Conservation (phyloP, 306 rosid genomes). For the Cucurbita argyrosperma region DNA sequence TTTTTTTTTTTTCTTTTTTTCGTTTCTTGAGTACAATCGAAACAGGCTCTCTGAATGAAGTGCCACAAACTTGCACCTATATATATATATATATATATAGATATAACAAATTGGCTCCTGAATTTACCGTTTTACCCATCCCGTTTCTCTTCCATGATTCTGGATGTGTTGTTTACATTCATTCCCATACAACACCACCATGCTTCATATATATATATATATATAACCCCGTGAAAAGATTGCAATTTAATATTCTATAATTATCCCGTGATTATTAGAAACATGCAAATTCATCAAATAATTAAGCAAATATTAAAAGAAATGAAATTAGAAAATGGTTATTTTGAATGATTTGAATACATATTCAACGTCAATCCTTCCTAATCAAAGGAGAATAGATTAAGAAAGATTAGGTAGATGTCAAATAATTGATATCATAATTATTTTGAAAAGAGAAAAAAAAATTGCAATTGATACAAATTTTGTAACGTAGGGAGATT, state of each 20-base stretch:
- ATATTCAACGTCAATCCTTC: background rate
- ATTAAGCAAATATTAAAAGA: background rate
- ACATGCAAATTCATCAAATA: too few species aligned
- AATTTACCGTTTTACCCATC: constrained; percentile 1
- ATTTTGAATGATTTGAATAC: background rate
- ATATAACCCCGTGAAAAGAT: too few species aligned
- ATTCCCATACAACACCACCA: background rate
- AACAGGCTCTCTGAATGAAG: background rate
- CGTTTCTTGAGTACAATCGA: background rate
- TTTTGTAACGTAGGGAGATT: constrained; percentile 4
- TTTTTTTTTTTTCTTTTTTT: background rate
- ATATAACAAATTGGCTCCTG: background rate
- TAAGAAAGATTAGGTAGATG: background rate
- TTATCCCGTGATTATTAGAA: too few species aligned
- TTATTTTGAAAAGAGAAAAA: background rate
- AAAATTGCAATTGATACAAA: background rate
- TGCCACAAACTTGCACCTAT: constrained; percentile 3
- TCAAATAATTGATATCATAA: background rate
- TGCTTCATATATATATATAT: too few species aligned
- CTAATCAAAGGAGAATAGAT: background rate
- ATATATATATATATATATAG: background rate
- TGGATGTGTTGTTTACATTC: background rate
- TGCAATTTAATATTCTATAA: too few species aligned
- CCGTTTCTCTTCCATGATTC: background rate
- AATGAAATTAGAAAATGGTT: background rate